phyloP scores from a whole-genome alignment of 2,329 filamentous ascomycete genomes.

The Diaporthe amygdali region DNA sequence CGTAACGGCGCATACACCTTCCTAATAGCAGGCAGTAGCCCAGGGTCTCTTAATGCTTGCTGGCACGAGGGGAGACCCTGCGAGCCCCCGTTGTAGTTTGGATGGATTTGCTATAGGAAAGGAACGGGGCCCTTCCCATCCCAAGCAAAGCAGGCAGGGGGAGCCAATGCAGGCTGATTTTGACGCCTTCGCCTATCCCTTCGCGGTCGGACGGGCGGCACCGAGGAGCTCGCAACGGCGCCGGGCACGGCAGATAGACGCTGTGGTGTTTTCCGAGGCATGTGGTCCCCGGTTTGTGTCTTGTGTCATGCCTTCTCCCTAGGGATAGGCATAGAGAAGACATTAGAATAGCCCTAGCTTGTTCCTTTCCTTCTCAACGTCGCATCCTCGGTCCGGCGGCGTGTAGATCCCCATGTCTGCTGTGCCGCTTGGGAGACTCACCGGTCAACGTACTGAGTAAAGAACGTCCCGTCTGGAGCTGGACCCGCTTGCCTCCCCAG shows the following conservation, averaged over 20 bases:
- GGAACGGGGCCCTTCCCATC: background rate
- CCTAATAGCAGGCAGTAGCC: background rate
- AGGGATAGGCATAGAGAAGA: background rate
- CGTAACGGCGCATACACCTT: background rate
- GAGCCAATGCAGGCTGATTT: constrained; percentile 2
- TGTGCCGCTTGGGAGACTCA: background rate
- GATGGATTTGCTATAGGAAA: background rate
- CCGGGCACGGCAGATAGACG: constrained; percentile 9
- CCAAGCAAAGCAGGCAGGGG: background rate
- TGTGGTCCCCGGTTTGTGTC: background rate
- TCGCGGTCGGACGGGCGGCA: constrained; percentile 1
- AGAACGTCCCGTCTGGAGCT: background rate
- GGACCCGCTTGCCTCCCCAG: background rate
- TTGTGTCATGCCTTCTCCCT: background rate
- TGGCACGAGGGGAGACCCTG: background rate
- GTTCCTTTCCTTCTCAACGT: background rate
- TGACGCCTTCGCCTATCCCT: background rate
- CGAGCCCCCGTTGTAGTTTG: background rate
- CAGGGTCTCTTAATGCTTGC: background rate
- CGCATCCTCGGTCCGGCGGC: background rate
- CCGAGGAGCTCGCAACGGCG: background rate
- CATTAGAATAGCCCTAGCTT: background rate
- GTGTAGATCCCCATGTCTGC: background rate
- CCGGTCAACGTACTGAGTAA: background rate
- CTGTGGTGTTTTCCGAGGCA: background rate